Evolutionary conservation across 345 rosid species (phyloP), one percentile per base, ranked within the genome.

Genomic region (Eucalyptus dawsonii): DNA sequence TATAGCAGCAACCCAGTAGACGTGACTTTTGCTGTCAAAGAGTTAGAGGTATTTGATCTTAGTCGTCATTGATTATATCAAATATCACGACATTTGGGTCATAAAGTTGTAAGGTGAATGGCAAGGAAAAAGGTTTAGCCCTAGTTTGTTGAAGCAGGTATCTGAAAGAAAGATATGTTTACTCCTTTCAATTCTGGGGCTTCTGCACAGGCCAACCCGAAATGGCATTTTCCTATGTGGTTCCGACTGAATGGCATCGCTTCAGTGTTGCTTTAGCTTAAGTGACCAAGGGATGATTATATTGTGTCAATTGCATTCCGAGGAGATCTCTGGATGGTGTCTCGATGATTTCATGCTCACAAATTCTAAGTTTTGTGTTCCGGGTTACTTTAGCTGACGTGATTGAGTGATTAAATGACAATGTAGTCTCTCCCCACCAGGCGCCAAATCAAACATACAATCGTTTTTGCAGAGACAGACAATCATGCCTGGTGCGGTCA

Each of bases 401-500:
- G 24, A 87, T 87, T 8, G 24, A 7, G 86, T 44, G n/a, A 42
- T 25, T 25, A 27, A 3, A 60, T 60, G 8, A 25, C 67, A 60
- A 11, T 6, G n/a, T 60, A 27, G 12, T 27, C 19, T 50, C 10
- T n/a, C 49, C 86, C 81, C 45, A 80, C 40, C 92, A 92, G 93
- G 86, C 62, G 37, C 94, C 88, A 85, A 86, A 65, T 90, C 93
- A 90, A 87, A 44, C 93, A 49, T 95, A 91, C 92, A 88, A 45
- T 85, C 93, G 93, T 51, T 93, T 93, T 47, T 88, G 89, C 93
- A 67, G 96, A 96, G 92, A 91, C 93, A 86, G 98, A 97, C 89
- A 91, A 93, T 89, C 97, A 94, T 44, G 97, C 95, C 88, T 95
- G 96, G 98, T 95, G 92, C 89, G 90, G 91, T 88, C 95, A 95